Base-by-base conservation (phyloP, 1,284 basidiomycete species). In the Ustilago trichophora region DNA sequence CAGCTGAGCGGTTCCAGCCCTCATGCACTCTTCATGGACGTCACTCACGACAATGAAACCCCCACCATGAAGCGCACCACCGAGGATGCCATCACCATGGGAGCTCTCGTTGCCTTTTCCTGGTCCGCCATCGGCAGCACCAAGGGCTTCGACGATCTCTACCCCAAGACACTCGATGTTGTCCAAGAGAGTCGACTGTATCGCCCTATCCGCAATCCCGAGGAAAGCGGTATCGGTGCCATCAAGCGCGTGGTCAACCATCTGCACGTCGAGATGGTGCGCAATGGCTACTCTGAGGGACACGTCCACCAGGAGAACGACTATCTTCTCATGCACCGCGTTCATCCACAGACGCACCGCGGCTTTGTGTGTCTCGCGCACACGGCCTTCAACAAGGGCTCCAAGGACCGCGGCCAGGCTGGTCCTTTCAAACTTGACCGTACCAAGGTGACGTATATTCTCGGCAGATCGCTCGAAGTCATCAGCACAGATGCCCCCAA, bases 1-100 rank as follows among this genome's bases (percentile, higher is more conserved):
- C 75, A 73, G 32, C 64, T 76, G 4, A 48, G 45, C 18, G 76
- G 76, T 10, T 77, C 75, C 13, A 63, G 47, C 16, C 76, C 76
- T 22, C 75, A 78, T 31, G 76, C 76, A 2, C 71, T 78, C 10
- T 77, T 78, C 59, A 78, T 78, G 76, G 76, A 78, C 42, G 45
- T 76, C 10, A 78, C 76, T 0, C 76, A 78, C 52, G 76, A 78
- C 59, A 78, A 78, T 35, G 75, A 78, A 56, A 77, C 76, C 5
- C 75, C 75, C 13, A 68, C 75, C 5, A 56, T 59, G 37, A 78
- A 77, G 68, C 64, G 76, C 13, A 78, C 75, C 1, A 69, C 75
- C 13, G 70, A 77, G 37, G 76, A 78, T 37, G 73, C 75, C 29
- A 68, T 78, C 58, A 77, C 76, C 4, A 78, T 77, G 75, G 76